Evolutionary conservation across 2,329 filamentous ascomycete genomes (phyloP).

Genomic region (Metarhizium sp.): DNA sequence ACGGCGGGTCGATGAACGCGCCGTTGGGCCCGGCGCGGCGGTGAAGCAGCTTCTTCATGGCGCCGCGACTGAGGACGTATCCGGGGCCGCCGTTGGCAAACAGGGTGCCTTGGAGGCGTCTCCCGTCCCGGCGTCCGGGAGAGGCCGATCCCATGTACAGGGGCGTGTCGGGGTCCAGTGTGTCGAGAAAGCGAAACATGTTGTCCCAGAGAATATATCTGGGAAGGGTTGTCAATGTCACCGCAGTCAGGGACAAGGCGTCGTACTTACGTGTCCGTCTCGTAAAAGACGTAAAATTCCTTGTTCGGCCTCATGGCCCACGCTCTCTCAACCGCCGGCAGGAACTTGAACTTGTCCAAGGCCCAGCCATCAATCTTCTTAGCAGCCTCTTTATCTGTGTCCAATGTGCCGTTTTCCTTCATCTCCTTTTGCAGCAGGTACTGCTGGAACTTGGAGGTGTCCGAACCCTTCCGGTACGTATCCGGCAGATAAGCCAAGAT

Average conservation of each 20-base stretch:
- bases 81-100: constrained; percentile 11
- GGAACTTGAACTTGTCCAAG: constrained; percentile 39
- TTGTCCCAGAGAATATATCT: constrained; percentile 12
- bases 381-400: constrained; percentile 15
- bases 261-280: constrained; percentile 36
- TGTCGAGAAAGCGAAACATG: constrained; percentile 9
- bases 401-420: constrained; percentile 22
- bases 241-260: background rate
- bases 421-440: constrained; percentile 32
- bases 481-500: constrained; percentile 20
- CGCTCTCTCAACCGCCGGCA: constrained; percentile 36
- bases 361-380: constrained; percentile 35
- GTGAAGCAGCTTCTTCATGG: constrained; percentile 8
- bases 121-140: constrained; percentile 17
- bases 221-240: background rate
- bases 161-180: constrained; percentile 14
- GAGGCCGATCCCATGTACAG: constrained; percentile 17
- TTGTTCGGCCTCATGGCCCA: constrained; percentile 29
- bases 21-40: constrained; percentile 20
- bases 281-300: constrained; percentile 40
- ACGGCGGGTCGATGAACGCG: constrained; percentile 23
- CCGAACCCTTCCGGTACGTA: constrained; percentile 22
- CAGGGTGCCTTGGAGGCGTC: constrained; percentile 12
- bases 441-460: constrained; percentile 27
- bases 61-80: constrained; percentile 9